Percentiles rank a stretch among this genome's conserved stretches.
phyloP scores from a whole-genome alignment of 1,284 basidiomycete species.

The Gomphus sp. region DNA sequence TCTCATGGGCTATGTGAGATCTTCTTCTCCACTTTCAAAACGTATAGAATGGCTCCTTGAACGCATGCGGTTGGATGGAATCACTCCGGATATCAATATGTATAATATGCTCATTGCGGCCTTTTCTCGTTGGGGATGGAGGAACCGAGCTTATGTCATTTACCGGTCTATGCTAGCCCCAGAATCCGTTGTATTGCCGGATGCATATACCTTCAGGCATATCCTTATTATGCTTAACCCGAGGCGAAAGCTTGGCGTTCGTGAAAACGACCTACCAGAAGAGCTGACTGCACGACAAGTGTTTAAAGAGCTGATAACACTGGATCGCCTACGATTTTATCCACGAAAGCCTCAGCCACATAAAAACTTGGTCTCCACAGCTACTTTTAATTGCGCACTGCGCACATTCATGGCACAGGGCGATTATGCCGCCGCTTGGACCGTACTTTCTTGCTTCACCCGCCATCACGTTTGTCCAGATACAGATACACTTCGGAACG shows the following conservation, averaged over 20 bases:
- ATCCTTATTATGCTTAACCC: slow-evolving; percentile 32
- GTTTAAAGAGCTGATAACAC: slow-evolving; percentile 32
- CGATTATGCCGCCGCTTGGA: slow-evolving; percentile 39
- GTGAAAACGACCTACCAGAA: slow-evolving; percentile 15
- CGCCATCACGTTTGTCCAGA: slow-evolving; percentile 23
- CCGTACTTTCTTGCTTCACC: slow-evolving; percentile 27
- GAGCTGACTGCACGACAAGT: slow-evolving; percentile 30
- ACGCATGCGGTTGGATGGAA: slow-evolving; percentile 29
- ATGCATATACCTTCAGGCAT: slow-evolving; percentile 34
- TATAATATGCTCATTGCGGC: slow-evolving; percentile 39
- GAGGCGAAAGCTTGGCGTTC: slow-evolving; percentile 15
- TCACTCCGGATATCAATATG: slow-evolving; percentile 29
- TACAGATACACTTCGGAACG: slow-evolving; percentile 30
- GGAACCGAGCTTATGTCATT: slow-evolving; percentile 31
- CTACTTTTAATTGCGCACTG: slow-evolving; percentile 32
- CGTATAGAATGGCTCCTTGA: slow-evolving; percentile 20
- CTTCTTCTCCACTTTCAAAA: neutral
- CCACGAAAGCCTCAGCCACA: slow-evolving; percentile 14
- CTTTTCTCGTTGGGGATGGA: slow-evolving; percentile 24
- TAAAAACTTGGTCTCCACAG: slow-evolving; percentile 22
- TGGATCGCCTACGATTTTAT: slow-evolving; percentile 24
- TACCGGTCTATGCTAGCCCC: slow-evolving; percentile 26
- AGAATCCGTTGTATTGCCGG: slow-evolving; percentile 23
- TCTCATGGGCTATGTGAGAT: neutral
- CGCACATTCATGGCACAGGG: slow-evolving; percentile 30